Base-by-base conservation (phyloP, 2,329 filamentous ascomycete species). In the Thelonectria blattea region DNA sequence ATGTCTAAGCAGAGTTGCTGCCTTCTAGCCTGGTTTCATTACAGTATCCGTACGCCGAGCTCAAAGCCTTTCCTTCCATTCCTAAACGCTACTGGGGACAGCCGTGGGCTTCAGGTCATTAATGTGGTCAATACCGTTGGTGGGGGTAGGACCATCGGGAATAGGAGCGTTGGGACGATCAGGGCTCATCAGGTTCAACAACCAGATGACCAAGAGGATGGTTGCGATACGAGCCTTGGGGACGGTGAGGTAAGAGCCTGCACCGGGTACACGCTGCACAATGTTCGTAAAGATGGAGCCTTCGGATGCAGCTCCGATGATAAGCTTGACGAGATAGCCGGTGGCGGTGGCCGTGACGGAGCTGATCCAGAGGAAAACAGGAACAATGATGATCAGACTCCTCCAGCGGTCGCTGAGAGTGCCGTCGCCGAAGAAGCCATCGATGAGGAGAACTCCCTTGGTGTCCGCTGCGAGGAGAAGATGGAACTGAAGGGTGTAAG, bases 401-500 rank as follows among this genome's bases (percentile, higher is more conserved):
- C 61, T 71, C 67, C 68, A 70, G 6, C 68, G 67, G 48, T 68
- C 68, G 4, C 52, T 53, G 10, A 71, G 62, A 9, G 62, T 63
- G 2, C 58, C 68, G 1, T 68, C 65, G 0, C 64, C 64, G 10
- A 58, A 32, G 56, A 67, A 67, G n/a, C 57, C 61, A 8, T 61
- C 68, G 11, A 70, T 46, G 1, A 71, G 43, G 7, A 70, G 56
- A 2, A 84, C 67, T 0, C 82, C 83, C 41, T 79, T 81, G 3
- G 83, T 81, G 65, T 89, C 85, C 5, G 81, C 84, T 1, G 84
- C 84, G 9, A 89, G 79, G 78, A 85, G 86, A 50, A 88, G 79
- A 67, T 90, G 87, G 69, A 83, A 83, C 58, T 88, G 85, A 43
- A 89, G 74, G 0, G 86, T 77, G 61, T 85, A 87, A 1, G 84